Evolutionary conservation across 345 rosid genomes (phyloP), one percentile per base, ranked within the genome.

Genomic region (Hypericum perforatum): DNA sequence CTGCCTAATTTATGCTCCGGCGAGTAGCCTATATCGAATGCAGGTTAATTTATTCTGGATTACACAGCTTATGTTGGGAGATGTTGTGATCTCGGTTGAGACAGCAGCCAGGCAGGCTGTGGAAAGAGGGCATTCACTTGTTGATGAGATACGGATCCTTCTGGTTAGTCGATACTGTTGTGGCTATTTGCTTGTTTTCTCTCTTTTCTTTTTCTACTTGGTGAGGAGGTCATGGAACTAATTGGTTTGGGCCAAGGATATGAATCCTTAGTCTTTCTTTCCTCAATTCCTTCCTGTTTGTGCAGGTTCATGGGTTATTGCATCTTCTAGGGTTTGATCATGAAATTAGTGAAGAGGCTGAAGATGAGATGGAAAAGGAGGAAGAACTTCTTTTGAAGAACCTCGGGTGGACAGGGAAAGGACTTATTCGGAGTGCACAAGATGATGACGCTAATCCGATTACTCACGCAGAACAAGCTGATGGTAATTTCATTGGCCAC

Each of bases 321-420:
- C 98, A 85, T 74, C 82, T 92, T 55, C 56, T 92, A 70, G 98
- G 96, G 11, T 92, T 92, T 69, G 98, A 88, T 80, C 98, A 88
- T 65, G 98, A 92, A 73, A 64, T 92, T 47, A 78, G 95, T 11
- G 90, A 85, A 46, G 94, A 82, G 64, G 98, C 96, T 52, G 96
- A 92, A 74, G 72, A 70, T 70, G 96, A 92, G 74, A 92, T 88
- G 98, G 96, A 88, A 70, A 73, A 80, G 69, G 88, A 78, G 63
- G 98, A 92, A 64, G 86, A 76, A 69, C 55, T 68, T 56, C 77
- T 92, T 66, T 63, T 88, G 49, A 76, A 80, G 62, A 78, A 75
- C 65, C 95, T 92, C 55, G 94, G 90, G 32, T 88, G 98, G 98
- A 83, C 75, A 62, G 98, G 96, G 39, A 92, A 92, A 70, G 95